Evolutionary conservation across 495 filamentous ascomycete species (phyloP).

Genomic region (Saxispiralis lemnorum): DNA sequence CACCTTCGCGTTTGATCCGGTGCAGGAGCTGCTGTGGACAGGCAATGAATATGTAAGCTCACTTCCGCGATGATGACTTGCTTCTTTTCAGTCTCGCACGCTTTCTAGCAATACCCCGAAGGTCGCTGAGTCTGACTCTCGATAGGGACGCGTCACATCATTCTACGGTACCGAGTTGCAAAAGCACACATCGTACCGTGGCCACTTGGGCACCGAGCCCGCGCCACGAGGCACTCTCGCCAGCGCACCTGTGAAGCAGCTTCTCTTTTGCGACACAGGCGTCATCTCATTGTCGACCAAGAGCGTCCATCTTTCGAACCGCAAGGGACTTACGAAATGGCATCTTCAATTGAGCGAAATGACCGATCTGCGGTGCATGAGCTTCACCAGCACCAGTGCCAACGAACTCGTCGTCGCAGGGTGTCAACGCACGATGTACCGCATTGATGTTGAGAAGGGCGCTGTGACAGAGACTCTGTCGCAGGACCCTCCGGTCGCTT

Average conservation of each 20-base stretch:
- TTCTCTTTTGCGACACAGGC: slow-evolving; percentile 72
- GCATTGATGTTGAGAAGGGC: slow-evolving; percentile 76
- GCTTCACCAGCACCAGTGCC: slow-evolving; percentile 69
- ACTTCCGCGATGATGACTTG: background rate
- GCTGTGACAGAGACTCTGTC: slow-evolving; percentile 49
- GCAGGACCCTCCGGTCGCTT: slow-evolving; percentile 39
- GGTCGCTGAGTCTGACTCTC: background rate
- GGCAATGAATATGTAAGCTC: slow-evolving; percentile 68
- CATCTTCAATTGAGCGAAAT: slow-evolving; percentile 35
- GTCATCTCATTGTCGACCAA: slow-evolving; percentile 60
- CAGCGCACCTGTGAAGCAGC: slow-evolving; percentile 59
- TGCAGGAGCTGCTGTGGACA: slow-evolving; percentile 77
- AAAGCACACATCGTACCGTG: slow-evolving; percentile 60
- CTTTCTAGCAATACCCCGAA: background rate
- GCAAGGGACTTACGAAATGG: slow-evolving; percentile 71
- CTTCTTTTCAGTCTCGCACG: background rate
- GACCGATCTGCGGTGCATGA: slow-evolving; percentile 73
- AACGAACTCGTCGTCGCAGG: slow-evolving; percentile 73
- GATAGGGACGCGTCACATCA: slow-evolving; percentile 64
- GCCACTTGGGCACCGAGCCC: slow-evolving; percentile 26
- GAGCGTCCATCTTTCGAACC: slow-evolving; percentile 68
- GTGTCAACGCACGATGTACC: slow-evolving; percentile 71
- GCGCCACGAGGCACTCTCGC: slow-evolving; percentile 24
- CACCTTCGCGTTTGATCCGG: slow-evolving; percentile 68
- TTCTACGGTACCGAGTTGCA: slow-evolving; percentile 70